Evolutionary conservation across 2,329 filamentous ascomycete species (phyloP), one percentile per base, ranked within the genome.

Genomic region (Eurotiales sp.): DNA sequence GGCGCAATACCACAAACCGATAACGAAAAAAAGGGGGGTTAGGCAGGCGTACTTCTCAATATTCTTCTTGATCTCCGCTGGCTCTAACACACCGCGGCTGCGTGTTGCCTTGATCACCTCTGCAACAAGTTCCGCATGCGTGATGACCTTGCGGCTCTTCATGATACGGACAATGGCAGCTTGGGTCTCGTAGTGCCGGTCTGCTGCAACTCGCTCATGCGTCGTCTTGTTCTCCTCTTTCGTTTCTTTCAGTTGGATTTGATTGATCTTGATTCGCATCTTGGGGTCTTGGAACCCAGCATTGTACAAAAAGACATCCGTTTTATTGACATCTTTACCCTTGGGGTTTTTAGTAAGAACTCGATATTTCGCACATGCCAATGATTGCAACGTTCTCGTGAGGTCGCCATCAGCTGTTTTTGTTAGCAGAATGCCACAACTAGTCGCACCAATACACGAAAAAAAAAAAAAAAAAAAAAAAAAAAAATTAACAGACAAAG

Each of bases 161-260:
- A 99, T 91, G 64, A 99, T 95, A 15, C 93, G 78, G 55, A 99
- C 93, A 64, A 99, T 95, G 1, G 93, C 92, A 1, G 93, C 93
- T 70, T 99, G 93, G 0, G 91, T 96, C 74, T 99, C 95, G 63
- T 95, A 96, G 64, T 96, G 90, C 46, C 93, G 78, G 65, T 99
- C 93, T 47, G 88, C 87, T 0, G 85, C 86, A 4, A 99, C 89
- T 39, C 90, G 83, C 69, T 96, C 87, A 70, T 97, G 90, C 1
- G 91, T 97, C 61, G 87, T 89, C 70, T 90, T 88, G 72, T 96
- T 96, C 72, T 99, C 93, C 64, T 92, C 87, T 62, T 87, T 88
- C 0, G 93, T 97, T 73, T 99, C 93, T 72, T 93, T 95, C 46
- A 96, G 81, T 72, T 99, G 93, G 60, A 99, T 93, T 72, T 96